Percentiles rank a stretch among this genome's conserved stretches.
These are phyloP conservation scores for Poa pratensis DNA, from an alignment of 176 grass and related monocot species.

Conservation along the genomic window DNA sequence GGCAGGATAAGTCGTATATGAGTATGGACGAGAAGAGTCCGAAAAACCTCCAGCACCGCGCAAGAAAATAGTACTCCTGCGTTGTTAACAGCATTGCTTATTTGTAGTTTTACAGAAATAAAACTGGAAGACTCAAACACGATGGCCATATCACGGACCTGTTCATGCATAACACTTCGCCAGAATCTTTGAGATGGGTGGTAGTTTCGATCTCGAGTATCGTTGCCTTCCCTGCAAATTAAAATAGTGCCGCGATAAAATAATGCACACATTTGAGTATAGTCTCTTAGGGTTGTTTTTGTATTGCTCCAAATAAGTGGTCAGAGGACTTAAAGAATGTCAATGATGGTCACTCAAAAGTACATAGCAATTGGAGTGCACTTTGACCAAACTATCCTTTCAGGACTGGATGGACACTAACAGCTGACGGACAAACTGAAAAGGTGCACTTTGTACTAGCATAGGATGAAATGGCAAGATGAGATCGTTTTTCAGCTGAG, in stretches of 20 bases:
- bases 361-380: neutral
- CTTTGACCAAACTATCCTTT: constrained; percentile 2
- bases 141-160: constrained; percentile 52
- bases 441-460: neutral
- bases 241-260: constrained; percentile 18
- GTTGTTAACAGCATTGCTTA: constrained; percentile 18
- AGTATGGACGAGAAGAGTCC: constrained; percentile 64
- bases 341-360: constrained; percentile 1
- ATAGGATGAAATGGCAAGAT: neutral
- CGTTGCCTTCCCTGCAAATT: constrained; percentile 80
- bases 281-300: neutral
- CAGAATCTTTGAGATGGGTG: constrained; percentile 68
- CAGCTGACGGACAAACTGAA: neutral
- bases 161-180: constrained; percentile 90
- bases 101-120: neutral
- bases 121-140: neutral
- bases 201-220: constrained; percentile 85
- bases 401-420: neutral
- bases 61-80: constrained; percentile 85
- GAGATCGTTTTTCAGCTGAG: neutral
- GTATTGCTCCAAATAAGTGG: constrained; percentile 25
- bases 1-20: constrained; percentile 69
- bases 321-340: neutral
- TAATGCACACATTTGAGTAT: constrained; percentile 18
- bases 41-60: constrained; percentile 96